Evolutionary conservation across 2,329 filamentous ascomycete species (phyloP).

Genomic region (Colletotrichum nymphaeae): DNA sequence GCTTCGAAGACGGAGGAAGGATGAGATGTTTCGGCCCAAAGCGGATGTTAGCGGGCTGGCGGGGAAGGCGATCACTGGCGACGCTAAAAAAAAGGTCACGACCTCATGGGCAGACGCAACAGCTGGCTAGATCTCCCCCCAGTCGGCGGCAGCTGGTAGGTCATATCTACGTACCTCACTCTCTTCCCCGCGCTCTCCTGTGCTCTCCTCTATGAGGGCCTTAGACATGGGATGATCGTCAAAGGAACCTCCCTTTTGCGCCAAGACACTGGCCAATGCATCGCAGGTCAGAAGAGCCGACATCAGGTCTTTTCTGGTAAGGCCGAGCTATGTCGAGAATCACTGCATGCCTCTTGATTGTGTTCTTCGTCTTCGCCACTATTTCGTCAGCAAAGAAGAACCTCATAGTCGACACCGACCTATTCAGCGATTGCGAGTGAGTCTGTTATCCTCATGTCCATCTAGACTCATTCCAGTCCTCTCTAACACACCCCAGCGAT

Average conservation of each 20-base stretch:
- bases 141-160: background rate
- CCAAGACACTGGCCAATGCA: background rate
- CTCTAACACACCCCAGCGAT: constrained; percentile 45
- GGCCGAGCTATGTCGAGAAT: background rate
- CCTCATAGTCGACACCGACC: constrained; percentile 58
- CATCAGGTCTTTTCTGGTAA: background rate
- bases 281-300: background rate
- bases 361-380: background rate
- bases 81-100: background rate
- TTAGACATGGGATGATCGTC: background rate
- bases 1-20: background rate
- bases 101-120: too few species aligned
- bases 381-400: constrained; percentile 41
- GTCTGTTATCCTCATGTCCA: constrained; percentile 8
- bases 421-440: constrained; percentile 60
- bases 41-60: constrained; percentile 2
- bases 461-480: background rate
- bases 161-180: background rate
- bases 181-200: background rate
- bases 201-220: background rate
- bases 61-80: background rate
- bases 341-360: too few species aligned
- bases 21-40: background rate
- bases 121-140: background rate
- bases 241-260: background rate